Evolutionary conservation across 495 filamentous ascomycete species (phyloP), one percentile per base, ranked within the genome.

Genomic region (Letharia columbiana): DNA sequence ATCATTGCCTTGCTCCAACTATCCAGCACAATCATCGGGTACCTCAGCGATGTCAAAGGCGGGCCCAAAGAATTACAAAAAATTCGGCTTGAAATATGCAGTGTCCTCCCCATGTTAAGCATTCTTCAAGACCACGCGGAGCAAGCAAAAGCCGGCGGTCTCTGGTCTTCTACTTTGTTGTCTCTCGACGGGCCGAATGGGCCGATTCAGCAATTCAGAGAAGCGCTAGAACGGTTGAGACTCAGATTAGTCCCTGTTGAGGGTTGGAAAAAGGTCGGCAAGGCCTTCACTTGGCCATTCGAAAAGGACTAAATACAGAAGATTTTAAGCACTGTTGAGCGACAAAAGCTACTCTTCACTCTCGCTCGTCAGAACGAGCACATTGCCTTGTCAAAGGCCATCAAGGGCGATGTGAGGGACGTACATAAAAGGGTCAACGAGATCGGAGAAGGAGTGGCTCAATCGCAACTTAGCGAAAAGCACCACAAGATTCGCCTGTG

Each of bases 321-420:
- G 3, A 41, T 69, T 9, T 31, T 69, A 6, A 23, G 0, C 35
- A 52, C 57, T 6, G 60, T 69, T 40, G 67, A 69, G 50, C 67
- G 67, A 37, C 67, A 63, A 28, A 69, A 69, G 47, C 8, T 13
- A 4, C 45, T 66, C 42, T 61, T 69, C 40, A 58, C 18, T 39
- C 44, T 69, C 11, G 63, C 67, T 3, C 44, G 40, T 15, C 63
- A 66, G 44, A 66, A 69, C 10, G 63, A 69, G 20, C 50, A 65
- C 20, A 65, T 68, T 56, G 33, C n/a, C 6, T 56, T 57, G 11
- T 10, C 47, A 33, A 57, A 56, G 15, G 49, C 49, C 31, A 64
- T 41, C 18, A 35, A 64, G 18, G 50, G 11, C 18, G 40, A 52
- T 18, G 10, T 42, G 8, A 15, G 42, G 11, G 20, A n/a, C 2